Percentiles rank a stretch among this genome's conserved stretches.
These are phyloP conservation scores for Yamadazyma trypodendri DNA, from an alignment of 1,139 yeast genomes.

Conservation along the genomic window DNA sequence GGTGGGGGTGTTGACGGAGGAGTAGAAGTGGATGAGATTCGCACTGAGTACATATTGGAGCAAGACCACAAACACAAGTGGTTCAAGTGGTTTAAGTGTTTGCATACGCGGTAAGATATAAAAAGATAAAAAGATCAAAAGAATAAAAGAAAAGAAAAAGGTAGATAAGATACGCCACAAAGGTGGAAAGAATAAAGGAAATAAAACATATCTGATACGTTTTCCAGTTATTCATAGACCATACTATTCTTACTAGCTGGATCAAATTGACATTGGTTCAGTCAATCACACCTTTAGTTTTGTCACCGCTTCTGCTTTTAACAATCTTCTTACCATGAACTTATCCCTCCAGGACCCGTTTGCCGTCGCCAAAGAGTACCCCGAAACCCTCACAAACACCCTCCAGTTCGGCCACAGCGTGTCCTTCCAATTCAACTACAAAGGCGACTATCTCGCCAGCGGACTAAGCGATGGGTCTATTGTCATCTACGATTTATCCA, in stretches of 20 bases:
- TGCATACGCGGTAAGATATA: too few species aligned
- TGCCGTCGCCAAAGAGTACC: conserved; percentile 88
- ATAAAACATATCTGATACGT: too few species aligned
- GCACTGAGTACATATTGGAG: not conserved
- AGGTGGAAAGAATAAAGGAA: too few species aligned
- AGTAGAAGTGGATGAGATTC: conserved; percentile 46
- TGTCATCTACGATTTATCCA: conserved; percentile 71
- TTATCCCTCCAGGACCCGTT: conserved; percentile 88
- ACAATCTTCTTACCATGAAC: conserved; percentile 45
- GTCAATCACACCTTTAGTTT: too few species aligned
- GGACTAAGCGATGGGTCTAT: conserved; percentile 82
- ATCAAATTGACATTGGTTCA: too few species aligned
- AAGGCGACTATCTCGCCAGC: conserved; percentile 87
- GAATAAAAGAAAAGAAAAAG: too few species aligned
- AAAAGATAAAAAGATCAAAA: too few species aligned
- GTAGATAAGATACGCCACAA: too few species aligned
- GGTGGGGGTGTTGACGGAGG: conserved; percentile 55
- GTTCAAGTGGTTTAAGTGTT: not conserved
- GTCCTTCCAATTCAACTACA: conserved; percentile 65
- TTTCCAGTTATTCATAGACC: too few species aligned
- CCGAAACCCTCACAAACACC: conserved; percentile 74
- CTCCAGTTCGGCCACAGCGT: conserved; percentile 71
- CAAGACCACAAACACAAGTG: not conserved
- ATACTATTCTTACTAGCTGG: too few species aligned
- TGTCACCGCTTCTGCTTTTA: not conserved